A percentile compares a stretch with the other conserved stretches of the same genome.
Conservation (phyloP, 2,329 filamentous ascomycete species). For the Blastomyces parvus region DNA sequence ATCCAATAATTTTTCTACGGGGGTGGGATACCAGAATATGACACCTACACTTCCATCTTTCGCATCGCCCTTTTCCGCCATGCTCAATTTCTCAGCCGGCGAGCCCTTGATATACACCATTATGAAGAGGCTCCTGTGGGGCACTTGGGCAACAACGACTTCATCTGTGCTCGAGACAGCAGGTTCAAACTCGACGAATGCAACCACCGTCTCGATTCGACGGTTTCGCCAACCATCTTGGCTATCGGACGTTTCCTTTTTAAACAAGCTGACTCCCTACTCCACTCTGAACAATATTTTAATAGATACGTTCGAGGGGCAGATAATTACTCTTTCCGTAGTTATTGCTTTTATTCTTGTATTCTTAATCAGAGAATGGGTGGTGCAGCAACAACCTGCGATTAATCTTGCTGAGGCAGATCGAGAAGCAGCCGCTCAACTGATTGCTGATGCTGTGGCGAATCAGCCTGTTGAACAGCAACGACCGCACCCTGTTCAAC, state of each 20-base stretch:
- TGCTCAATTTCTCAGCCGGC: conserved; percentile 33
- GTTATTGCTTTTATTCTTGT: conserved; percentile 94
- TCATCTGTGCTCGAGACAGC: conserved; percentile 24
- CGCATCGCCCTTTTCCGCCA: conserved; percentile 31
- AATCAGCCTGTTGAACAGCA: conserved; percentile 12
- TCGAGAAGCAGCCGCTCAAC: conserved; percentile 43
- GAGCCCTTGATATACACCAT: conserved; percentile 41
- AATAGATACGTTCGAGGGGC: conserved; percentile 79
- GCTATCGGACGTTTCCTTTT: conserved; percentile 51
- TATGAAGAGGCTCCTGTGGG: conserved; percentile 36
- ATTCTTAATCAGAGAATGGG: conserved; percentile 93
- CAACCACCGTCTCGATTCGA: conserved; percentile 18
- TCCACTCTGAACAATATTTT: conserved; percentile 65
- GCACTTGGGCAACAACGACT: conserved; percentile 23
- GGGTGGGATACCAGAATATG: conserved; percentile 21
- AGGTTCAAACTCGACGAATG: conserved; percentile 20
- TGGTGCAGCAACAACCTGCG: conserved; percentile 92
- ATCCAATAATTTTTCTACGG: conserved; percentile 19
- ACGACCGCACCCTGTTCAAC: neutral
- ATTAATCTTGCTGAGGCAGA: conserved; percentile 62
- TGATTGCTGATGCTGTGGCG: conserved; percentile 32
- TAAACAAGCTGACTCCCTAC: conserved; percentile 53
- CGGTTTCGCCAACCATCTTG: conserved; percentile 38
- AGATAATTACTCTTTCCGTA: conserved; percentile 83
- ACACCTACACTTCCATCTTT: conserved; percentile 23